Base-by-base conservation (phyloP, 768 basidiomycete species). In the Boletellus ananas region DNA sequence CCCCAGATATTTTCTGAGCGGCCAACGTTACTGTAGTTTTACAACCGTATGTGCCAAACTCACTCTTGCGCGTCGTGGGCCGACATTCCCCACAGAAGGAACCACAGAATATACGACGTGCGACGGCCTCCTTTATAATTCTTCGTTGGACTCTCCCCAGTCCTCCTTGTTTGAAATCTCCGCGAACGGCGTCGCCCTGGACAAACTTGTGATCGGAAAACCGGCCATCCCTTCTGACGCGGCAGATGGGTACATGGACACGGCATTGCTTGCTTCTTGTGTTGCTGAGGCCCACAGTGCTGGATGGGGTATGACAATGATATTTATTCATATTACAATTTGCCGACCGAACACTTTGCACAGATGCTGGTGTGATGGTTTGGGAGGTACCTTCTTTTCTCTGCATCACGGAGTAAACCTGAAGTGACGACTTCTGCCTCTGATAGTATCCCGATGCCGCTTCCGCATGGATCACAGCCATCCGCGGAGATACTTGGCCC, bases 151-250 rank as follows among this genome's bases (percentile, higher is more conserved):
- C 6, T 79, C 65, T 64, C 76, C 76, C 2, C 50, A 65, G 17
- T 67, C 76, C 3, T 61, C 74, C 0, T 53, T 79, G 23, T 74
- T 78, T 58, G 68, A 79, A 60, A 77, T 79, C 41, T 64, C 69
- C 33, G 74, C 75, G 1, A 77, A 68, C 51, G 84, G 82, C n/a
- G 77, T 88, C 8, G 65, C 75, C 6, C 64, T 83, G 34, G 66
- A 76, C 61, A 87, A 88, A 67, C 72, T 89, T 43, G 81, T 87
- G 47, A 84, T 90, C 58, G 87, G 87, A 7, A 89, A 88, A 65
- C 86, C 85, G 6, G 80, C 80, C 4, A 47, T 73, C 0, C 59
- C 57, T 1, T 50, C 66, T 11, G 78, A 80, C 37, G 81, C 83
- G 3, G 74, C 54, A 53, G 83, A 79, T 52, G 81, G 72, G 14